Evolutionary conservation across 2,329 filamentous ascomycete species (phyloP).

Genomic region (Scedosporium aurantiacum): DNA sequence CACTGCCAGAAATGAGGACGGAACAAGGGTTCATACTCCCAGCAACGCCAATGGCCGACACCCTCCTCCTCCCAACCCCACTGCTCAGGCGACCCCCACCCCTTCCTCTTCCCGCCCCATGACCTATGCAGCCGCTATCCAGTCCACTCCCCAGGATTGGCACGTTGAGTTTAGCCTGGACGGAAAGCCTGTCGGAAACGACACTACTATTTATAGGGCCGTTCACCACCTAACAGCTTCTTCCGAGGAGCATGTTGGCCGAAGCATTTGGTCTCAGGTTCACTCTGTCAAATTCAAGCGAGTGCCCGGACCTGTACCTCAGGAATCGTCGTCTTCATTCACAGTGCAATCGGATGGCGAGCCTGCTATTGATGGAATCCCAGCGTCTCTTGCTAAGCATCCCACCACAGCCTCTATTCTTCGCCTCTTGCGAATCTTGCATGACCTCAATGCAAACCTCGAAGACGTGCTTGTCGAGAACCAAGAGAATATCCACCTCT

Average conservation of each 20-base stretch:
- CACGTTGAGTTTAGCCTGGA: constrained; percentile 92
- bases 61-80: constrained; percentile 29
- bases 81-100: constrained; percentile 34
- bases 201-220: constrained; percentile 92
- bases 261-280: constrained; percentile 80
- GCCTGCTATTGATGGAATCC: constrained; percentile 50
- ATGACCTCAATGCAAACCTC: constrained; percentile 84
- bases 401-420: constrained; percentile 80
- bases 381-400: constrained; percentile 71
- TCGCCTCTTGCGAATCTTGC: constrained; percentile 76
- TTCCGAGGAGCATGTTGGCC: constrained; percentile 52
- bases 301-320: constrained; percentile 69
- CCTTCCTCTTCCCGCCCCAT: constrained; percentile 52
- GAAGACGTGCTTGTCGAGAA: constrained; percentile 81
- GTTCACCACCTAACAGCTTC: constrained; percentile 55
- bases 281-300: constrained; percentile 89
- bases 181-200: constrained; percentile 70
- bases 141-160: constrained; percentile 80
- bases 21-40: constrained; percentile 75
- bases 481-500: constrained; percentile 58
- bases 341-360: constrained; percentile 37
- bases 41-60: constrained; percentile 40
- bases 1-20: constrained; percentile 84
- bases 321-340: constrained; percentile 50
- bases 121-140: constrained; percentile 77